Conservation (phyloP, 1,139 yeast genomes). For the Yarrowia galli region DNA sequence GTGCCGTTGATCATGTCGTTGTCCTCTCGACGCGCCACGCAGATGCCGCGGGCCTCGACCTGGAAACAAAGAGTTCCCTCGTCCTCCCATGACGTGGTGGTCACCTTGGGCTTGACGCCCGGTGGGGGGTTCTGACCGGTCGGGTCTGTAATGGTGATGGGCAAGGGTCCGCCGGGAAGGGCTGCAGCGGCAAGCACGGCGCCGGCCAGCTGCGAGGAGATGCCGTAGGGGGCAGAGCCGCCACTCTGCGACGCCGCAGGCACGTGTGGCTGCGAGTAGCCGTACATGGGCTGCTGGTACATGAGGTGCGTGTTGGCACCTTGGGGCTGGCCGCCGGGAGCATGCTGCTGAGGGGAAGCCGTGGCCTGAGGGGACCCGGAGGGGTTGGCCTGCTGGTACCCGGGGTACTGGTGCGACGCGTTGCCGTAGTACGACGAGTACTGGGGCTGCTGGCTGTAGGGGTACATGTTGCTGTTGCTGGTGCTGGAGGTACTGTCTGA, state of each 20-base stretch:
- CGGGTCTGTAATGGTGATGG: slow-evolving; percentile 52
- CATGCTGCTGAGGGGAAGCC: slow-evolving; percentile 37
- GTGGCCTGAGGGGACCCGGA: slow-evolving; percentile 34
- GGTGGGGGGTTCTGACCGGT: slow-evolving; percentile 68
- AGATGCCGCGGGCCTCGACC: slow-evolving; percentile 90
- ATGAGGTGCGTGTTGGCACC: slow-evolving; percentile 37
- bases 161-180: slow-evolving; percentile 42
- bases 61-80: slow-evolving; percentile 94
- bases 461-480: slow-evolving; percentile 37
- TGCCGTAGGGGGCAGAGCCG: slow-evolving; percentile 34
- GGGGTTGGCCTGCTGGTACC: slow-evolving; percentile 36
- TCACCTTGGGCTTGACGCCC: slow-evolving; percentile 79
- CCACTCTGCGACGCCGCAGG: slow-evolving; percentile 33
- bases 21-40: slow-evolving; percentile 92
- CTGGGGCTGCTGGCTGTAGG: slow-evolving; percentile 39
- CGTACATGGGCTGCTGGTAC: slow-evolving; percentile 39
- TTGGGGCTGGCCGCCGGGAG: slow-evolving; percentile 42
- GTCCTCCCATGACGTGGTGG: slow-evolving; percentile 97
- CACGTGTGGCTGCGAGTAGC: slow-evolving; percentile 31
- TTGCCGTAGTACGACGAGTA: slow-evolving; percentile 39
- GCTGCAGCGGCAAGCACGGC: slow-evolving; percentile 40
- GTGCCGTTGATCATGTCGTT: slow-evolving; percentile 95
- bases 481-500: slow-evolving; percentile 40
- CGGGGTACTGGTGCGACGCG: slow-evolving; percentile 38
- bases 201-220: slow-evolving; percentile 36